Base-by-base conservation (phyloP, 352 stramenopile species). In the Pythium coloratum region DNA sequence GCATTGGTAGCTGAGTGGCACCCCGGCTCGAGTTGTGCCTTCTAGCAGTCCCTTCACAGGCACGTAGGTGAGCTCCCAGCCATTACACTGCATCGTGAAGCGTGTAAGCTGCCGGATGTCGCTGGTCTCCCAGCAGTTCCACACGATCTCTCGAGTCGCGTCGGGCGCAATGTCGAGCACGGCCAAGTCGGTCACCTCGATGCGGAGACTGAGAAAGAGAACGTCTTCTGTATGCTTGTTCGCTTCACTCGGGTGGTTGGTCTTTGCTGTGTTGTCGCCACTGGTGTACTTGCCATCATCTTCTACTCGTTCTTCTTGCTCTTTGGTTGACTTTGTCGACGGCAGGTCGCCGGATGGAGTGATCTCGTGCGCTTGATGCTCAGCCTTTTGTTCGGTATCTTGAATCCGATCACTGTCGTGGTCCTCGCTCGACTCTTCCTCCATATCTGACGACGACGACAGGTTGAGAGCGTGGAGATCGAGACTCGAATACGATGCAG, bases 101-200 rank as follows among this genome's bases (percentile, higher is more conserved):
- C 55, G 75, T 28, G 73, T 79, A 38, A 82, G 63, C 20, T 67
- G 64, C 0, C 76, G 76, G 7, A 86, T 61, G 61, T 86, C 77
- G 28, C 40, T 59, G 26, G 71, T 61, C 54, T 88, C 82, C 68
- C 76, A 81, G 55, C 80, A 89, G 13, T 74, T 73, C 72, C 79
- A 88, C 46, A 72, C 57, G 24, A 84, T 72, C 5, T 73, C 61
- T 9, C 36, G 38, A 6, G 50, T 67, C 13, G 24, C 7, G 28
- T 62, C 57, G 7, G 55, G 44, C n/a, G 26, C 59, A 47, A 89
- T 65, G 2, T 64, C 77, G n/a, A 89, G 69, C 33, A 71, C 80
- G 6, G 72, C 66, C 4, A 85, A n/a, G 53, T 87, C 66, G 42
- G 68, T 30, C 14, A 87, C 38, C 38, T 88, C 70, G 12, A 91